Base-by-base conservation (phyloP, 768 basidiomycete genomes). In the Clathrus columnatus region DNA sequence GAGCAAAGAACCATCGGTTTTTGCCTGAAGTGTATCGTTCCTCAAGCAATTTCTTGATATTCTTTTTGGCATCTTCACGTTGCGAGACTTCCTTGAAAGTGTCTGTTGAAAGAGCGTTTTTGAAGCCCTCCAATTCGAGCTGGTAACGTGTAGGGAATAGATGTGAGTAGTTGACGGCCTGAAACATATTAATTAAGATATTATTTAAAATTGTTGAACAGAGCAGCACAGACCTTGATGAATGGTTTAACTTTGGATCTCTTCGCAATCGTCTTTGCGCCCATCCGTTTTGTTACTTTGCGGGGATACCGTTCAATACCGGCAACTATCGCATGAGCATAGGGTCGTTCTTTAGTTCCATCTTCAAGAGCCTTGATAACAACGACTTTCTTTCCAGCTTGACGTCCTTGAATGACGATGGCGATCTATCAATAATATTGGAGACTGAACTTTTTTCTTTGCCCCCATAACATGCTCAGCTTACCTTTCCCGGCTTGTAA, bases 161-260 rank as follows among this genome's bases (percentile, higher is more conserved):
- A 75, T 99, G 96, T 57, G 92, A 91, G 80, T 98, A 98, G 83
- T 99, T 99, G 73, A 98, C 73, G 57, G 85, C 77, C 93, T 95
- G 50, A 4, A 5, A 8, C 10, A 60, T 24, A 46, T 32, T 7
- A 36, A 32, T 28, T 23, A 32, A 8, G 26, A 61, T 1, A 42
- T 10, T 2, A 17, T 46, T 46, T n/a, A 17, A 42, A 41, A 26
- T 48, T 28, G 29, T 4, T 18, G 24, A 8, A 24, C n/a, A 21
- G 18, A 42, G 21, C 20, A 42, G 21, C n/a, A 72, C 80, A 63
- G 64, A 92, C 94, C 84, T 99, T 98, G 81, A 99, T 92, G 75
- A 99, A 99, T 63, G 96, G 96, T 82, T 99, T 99, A 73, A 99
- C 86, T 75, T 93, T 95, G 76, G 84, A 92, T 76, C 96, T 81